phyloP scores from a whole-genome alignment of 2,329 filamentous ascomycete species.

The Capronia coronata region DNA sequence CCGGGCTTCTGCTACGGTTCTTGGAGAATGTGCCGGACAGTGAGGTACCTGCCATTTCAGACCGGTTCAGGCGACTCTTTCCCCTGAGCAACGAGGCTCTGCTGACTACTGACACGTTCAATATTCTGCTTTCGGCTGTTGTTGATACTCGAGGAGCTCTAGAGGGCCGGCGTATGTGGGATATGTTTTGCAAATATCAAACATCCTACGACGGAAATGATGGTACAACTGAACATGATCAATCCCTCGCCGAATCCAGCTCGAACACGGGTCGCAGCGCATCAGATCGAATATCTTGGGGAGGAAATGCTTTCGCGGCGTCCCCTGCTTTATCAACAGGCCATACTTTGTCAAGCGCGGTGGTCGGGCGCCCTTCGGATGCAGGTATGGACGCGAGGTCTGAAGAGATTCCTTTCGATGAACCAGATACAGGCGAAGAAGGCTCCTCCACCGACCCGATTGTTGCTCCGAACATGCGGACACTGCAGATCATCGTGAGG shows the following conservation, averaged over 20 bases:
- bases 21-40: slow-evolving; percentile 17
- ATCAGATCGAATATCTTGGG: no score
- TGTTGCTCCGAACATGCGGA: slow-evolving; percentile 21
- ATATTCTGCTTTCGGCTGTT: slow-evolving; percentile 45
- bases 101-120: slow-evolving; percentile 20
- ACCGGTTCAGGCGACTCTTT: slow-evolving; percentile 11
- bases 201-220: no score
- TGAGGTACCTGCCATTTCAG: slow-evolving; percentile 8
- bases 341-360: no score
- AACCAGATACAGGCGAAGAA: not conserved
- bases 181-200: slow-evolving; percentile 42
- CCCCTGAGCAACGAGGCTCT: slow-evolving; percentile 19
- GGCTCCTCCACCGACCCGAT: slow-evolving; percentile 8
- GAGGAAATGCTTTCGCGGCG: no score
- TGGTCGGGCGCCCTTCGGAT: not conserved
- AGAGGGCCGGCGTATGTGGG: slow-evolving; percentile 44
- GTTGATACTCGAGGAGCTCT: slow-evolving; percentile 44
- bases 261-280: not conserved
- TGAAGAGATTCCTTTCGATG: slow-evolving; percentile 2
- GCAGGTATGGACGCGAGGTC: not conserved
- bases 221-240: no score
- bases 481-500: slow-evolving; percentile 25
- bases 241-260: not conserved
- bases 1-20: slow-evolving; percentile 23
- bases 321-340: no score